Evolutionary conservation across 441 rosid genomes (phyloP), one percentile per base, ranked within the genome.

Genomic region (Erodium texanum): DNA sequence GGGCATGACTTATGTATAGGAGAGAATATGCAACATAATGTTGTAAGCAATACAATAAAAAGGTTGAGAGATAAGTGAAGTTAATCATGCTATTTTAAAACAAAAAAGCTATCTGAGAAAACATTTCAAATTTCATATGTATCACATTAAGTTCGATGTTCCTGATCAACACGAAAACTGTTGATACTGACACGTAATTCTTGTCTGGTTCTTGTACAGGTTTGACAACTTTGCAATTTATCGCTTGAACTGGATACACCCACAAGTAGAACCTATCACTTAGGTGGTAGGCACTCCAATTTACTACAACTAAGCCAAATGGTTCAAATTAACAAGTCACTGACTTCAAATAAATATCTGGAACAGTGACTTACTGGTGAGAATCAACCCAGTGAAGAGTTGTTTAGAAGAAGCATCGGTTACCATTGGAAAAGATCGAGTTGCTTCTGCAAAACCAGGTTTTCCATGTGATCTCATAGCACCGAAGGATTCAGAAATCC

Each of bases 351-450:
- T 38, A 8, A 38, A 38, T 9, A 38, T 9, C 43, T 38, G 43
- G 43, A 36, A 73, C 36, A 27, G 14, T 62, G 65, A 85, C 98
- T 89, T 82, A 94, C 99, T 87, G 58, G 98, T 92, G 67, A 83
- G 84, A 70, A 92, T 86, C 67, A 94, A 75, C 34, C 89, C 97
- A 16, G 97, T 85, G 67, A 78, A 85, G 68, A 94, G 62, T 70
- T 83, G 87, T 79, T 82, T 89, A 43, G 90, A 86, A 69, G 83
- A 74, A 64, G 89, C 80, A 74, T 83, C 83, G 32, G 75, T 75
- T 27, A 84, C 77, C 72, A 86, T 43, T 10, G 97, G 96, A 70
- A 82, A 85, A 71, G 90, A 74, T 15, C 71, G 80, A 41, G 89
- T 82, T 71, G 88, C 86, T 82, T 91, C 90, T 27, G 66, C 69